A percentile compares a stretch with the other conserved stretches of the same genome.
These are phyloP conservation scores for Jackrogersella multiformis DNA, from an alignment of 495 filamentous ascomycete species.

Conservation along the genomic window DNA sequence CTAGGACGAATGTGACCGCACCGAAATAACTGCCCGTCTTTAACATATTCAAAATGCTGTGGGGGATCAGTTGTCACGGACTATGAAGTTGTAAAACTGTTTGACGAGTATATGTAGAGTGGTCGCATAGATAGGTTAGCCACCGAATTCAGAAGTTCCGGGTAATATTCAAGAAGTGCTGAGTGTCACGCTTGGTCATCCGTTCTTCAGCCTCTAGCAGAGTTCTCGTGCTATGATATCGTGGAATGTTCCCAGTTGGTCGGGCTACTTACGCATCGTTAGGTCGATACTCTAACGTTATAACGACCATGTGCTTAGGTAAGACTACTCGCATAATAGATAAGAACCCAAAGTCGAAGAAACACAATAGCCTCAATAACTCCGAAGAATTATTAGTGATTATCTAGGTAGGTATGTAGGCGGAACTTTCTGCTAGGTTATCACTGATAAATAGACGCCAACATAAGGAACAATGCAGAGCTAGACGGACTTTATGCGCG, in stretches of 20 bases:
- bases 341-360: no score
- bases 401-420: no score
- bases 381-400: no score
- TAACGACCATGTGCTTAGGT: no score
- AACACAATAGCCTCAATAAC: no score
- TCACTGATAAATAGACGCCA: no score
- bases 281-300: neutral
- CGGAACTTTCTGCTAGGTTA: no score
- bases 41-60: neutral
- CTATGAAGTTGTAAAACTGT: conserved; percentile 29
- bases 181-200: neutral
- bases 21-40: neutral
- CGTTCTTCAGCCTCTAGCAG: neutral
- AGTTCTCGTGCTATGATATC: neutral
- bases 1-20: conserved; percentile 14
- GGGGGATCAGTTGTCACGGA: conserved; percentile 4
- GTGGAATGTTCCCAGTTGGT: neutral
- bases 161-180: conserved; percentile 1
- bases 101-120: conserved; percentile 32
- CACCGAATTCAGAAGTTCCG: conserved; percentile 27
- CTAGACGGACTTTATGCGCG: conserved; percentile 29
- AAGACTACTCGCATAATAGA: no score
- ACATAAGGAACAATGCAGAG: conserved; percentile 8
- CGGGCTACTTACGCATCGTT: neutral
- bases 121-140: conserved; percentile 34